Evolutionary conservation across 352 stramenopile genomes (phyloP).

Genomic region (Globisporangium okanoganense): DNA sequence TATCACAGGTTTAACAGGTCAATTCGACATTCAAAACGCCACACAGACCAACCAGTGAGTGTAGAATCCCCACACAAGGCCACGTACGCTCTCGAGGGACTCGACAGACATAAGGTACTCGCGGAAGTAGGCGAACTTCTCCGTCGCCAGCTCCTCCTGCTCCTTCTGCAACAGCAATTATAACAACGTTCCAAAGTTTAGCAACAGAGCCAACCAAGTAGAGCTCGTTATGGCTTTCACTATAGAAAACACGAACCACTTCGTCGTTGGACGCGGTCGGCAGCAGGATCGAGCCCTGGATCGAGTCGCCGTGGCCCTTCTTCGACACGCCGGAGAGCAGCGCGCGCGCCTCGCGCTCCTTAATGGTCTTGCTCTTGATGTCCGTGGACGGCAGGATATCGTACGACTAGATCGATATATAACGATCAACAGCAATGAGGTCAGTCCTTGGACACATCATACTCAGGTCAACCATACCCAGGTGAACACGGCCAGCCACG

Average conservation of each 20-base stretch:
- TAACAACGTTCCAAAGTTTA: neutral
- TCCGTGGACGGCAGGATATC: conserved; percentile 82
- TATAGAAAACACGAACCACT: conserved; percentile 24
- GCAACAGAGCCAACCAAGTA: neutral
- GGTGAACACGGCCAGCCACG: conserved; percentile 6
- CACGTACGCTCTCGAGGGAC: conserved; percentile 62
- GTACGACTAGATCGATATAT: conserved; percentile 49
- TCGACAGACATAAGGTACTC: conserved; percentile 79
- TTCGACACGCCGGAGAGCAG: conserved; percentile 74
- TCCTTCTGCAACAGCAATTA: conserved; percentile 29
- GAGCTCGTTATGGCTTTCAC: conserved; percentile 3
- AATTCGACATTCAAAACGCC: too few species aligned
- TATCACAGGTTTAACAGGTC: too few species aligned
- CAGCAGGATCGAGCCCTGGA: conserved; percentile 75
- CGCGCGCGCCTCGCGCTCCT: conserved; percentile 63
- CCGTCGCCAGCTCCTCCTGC: conserved; percentile 31
- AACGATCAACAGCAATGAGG: neutral
- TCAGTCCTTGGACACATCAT: neutral
- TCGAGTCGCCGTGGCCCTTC: conserved; percentile 55
- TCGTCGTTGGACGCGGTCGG: conserved; percentile 52
- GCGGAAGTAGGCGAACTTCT: conserved; percentile 83
- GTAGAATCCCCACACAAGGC: neutral
- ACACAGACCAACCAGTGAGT: neutral
- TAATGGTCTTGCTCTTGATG: conserved; percentile 68
- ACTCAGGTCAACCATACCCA: neutral